Conservation (phyloP, 2,329 filamentous ascomycete genomes). For the Pseudopyricularia cyperi region DNA sequence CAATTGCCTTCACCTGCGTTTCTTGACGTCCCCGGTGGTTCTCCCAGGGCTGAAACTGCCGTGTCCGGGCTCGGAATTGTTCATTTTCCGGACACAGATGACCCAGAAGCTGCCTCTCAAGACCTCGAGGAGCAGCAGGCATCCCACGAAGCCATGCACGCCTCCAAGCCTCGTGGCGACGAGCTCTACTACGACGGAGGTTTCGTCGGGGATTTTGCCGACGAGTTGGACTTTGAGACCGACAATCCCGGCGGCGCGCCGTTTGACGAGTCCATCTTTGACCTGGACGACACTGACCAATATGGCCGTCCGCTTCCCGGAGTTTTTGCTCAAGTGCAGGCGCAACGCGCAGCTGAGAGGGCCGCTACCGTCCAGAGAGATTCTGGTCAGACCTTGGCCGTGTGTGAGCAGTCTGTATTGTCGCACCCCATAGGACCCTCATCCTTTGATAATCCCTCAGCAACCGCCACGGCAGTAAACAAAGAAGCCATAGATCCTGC, state of each 20-base stretch:
- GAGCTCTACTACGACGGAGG: slow-evolving; percentile 62
- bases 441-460: slow-evolving; percentile 18
- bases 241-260: slow-evolving; percentile 21
- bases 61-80: background rate
- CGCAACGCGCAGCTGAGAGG: slow-evolving; percentile 23
- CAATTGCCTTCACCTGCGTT: slow-evolving; percentile 7
- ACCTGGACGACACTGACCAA: slow-evolving; percentile 50
- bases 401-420: slow-evolving; percentile 28
- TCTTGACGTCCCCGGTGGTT: background rate
- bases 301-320: slow-evolving; percentile 48
- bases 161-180: slow-evolving; percentile 26
- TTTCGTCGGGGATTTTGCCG: slow-evolving; percentile 34
- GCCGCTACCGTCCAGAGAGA: slow-evolving; percentile 23
- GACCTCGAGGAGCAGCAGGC: background rate
- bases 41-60: background rate
- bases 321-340: slow-evolving; percentile 40
- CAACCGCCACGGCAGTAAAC: background rate
- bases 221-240: slow-evolving; percentile 26
- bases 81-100: background rate
- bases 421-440: slow-evolving; percentile 40
- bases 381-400: slow-evolving; percentile 30
- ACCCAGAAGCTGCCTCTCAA: background rate
- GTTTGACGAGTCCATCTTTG: slow-evolving; percentile 65
- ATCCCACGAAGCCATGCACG: background rate
- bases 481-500: slow-evolving; percentile 2